Base-by-base conservation (phyloP, 2,329 filamentous ascomycete genomes). In the Colletotrichum sojae region DNA sequence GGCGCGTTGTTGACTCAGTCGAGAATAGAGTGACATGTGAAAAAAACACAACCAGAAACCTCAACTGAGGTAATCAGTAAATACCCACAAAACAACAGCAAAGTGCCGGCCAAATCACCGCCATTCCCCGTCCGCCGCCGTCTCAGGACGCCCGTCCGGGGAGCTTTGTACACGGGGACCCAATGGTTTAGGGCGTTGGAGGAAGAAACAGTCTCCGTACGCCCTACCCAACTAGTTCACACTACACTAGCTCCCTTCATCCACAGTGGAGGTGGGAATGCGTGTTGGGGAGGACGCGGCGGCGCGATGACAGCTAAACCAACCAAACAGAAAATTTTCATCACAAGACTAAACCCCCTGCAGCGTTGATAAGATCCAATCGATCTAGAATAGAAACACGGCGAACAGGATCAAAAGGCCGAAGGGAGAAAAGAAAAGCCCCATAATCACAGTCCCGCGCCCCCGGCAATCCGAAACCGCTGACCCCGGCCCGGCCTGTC, bases 401-500 rank as follows among this genome's bases (percentile, higher is more conserved):
- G 18, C 55, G 16, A 22, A 13, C 39, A 25, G 55, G 39, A 58
- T 12, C 2, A 36, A 36, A 36, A 36, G 31, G 31, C 31, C 9
- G 31, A 43, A 20, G 22, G n/a, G n/a, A 39, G 15, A 18, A 39
- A 5, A 16, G 40, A 39, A 54, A 56, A 1, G 43, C 27, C 6
- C 49, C 20, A 45, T n/a, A 18, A 25, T 25, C 22, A 25, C 2
- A 25, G 4, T 18, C 20, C 31, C 51, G 20, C 12, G 45, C 45
- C 58, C 64, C 61, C 64, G 52, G 51, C 52, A 67, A 46, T 58
- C 60, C 64, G 59, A 67, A 63, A 67, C 64, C 20, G 46, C 31
- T n/a, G 9, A 57, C 64, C 58, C 58, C 52, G 45, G 57, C 22
- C 52, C n/a, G 53, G 12, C 36, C 43, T 58, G 64, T 67, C 64